Conservation (phyloP, 257 asterid genomes). For the Jacaranda mimosifolia region DNA sequence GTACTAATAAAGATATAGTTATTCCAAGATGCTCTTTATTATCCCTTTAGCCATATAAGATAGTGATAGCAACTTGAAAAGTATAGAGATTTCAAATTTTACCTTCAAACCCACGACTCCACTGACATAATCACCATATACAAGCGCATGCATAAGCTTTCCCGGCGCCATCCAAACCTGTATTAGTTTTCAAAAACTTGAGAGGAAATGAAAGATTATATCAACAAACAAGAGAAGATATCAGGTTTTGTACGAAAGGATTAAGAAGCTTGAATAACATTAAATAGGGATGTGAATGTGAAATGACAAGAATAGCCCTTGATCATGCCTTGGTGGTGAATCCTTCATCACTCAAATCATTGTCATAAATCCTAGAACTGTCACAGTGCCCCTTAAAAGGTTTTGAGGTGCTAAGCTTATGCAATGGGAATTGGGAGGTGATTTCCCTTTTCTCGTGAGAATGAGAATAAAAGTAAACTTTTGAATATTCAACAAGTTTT, state of each 20-base stretch:
- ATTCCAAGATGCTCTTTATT: no score
- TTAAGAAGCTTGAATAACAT: not conserved
- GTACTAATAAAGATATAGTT: no score
- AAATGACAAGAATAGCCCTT: conserved; percentile 20
- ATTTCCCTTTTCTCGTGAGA: conserved; percentile 15
- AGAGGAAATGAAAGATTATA: not conserved
- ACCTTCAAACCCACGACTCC: conserved; percentile 67
- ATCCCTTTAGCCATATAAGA: not conserved
- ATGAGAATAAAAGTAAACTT: conserved; percentile 1
- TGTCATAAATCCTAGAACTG: not conserved
- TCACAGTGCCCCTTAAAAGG: not conserved
- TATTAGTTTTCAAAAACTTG: not conserved
- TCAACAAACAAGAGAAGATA: not conserved
- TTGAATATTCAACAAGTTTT: not conserved
- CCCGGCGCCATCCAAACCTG: not conserved
- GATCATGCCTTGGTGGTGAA: conserved; percentile 18
- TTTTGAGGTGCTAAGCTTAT: not conserved
- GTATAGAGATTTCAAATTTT: not conserved
- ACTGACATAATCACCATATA: conserved; percentile 49
- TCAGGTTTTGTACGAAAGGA: not conserved
- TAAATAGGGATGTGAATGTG: not conserved
- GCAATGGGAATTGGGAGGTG: not conserved
- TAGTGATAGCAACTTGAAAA: not conserved
- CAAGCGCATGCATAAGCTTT: conserved; percentile 65
- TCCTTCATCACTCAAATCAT: not conserved